phyloP scores from a whole-genome alignment of 805 yeast genomes.

The Lipomyces yamanashiensis region DNA sequence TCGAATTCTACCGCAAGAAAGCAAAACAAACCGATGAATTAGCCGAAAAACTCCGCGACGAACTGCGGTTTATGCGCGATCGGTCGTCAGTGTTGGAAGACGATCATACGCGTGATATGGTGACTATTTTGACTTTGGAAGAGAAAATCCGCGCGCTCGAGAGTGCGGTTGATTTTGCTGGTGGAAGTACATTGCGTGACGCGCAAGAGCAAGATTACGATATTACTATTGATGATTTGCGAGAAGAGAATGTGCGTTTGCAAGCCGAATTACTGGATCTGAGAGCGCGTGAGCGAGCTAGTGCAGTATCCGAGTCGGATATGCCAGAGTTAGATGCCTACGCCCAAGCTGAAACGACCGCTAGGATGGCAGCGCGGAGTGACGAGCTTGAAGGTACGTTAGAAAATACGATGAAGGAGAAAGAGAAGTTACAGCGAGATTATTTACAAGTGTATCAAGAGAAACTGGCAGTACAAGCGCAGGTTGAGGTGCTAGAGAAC shows the following conservation, averaged over 20 bases:
- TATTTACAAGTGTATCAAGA: conserved; percentile 23
- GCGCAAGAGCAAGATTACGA: conserved; percentile 19
- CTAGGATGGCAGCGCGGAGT: background rate
- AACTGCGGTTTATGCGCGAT: conserved; percentile 16
- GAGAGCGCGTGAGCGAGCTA: conserved; percentile 7
- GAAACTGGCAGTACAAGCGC: conserved; percentile 22
- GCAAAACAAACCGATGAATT: conserved; percentile 17
- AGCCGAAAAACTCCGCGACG: conserved; percentile 11
- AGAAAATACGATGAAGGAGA: conserved; percentile 11
- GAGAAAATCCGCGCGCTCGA: conserved; percentile 22
- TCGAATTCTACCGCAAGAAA: conserved; percentile 27
- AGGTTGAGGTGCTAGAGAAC: conserved; percentile 21
- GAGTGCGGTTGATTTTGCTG: background rate
- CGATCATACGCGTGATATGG: conserved; percentile 19
- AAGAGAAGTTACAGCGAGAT: conserved; percentile 25
- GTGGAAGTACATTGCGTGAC: conserved; percentile 4
- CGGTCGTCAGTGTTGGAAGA: conserved; percentile 7
- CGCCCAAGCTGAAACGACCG: background rate
- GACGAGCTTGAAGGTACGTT: conserved; percentile 14
- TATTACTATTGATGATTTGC: conserved; percentile 11
- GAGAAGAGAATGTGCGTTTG: conserved; percentile 1
- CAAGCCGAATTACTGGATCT: background rate
- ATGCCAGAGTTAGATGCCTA: background rate
- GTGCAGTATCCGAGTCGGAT: background rate
- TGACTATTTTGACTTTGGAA: conserved; percentile 10